Percentiles rank a stretch among this genome's conserved stretches.
Conservation (phyloP, 768 basidiomycete genomes). For the Lactarius psammicola region DNA sequence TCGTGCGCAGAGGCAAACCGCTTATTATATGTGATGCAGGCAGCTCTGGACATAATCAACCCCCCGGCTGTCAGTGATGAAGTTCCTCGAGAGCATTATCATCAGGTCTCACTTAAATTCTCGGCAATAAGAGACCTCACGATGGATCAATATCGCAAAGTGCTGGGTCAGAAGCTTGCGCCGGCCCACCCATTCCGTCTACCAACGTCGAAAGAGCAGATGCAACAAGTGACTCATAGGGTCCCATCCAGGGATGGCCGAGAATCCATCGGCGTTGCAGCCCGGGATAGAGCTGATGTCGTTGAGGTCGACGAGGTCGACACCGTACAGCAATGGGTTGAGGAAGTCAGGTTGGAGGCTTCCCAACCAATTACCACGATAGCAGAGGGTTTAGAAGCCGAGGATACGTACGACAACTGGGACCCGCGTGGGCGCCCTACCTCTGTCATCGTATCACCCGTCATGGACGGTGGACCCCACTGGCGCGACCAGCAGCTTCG, state of each 20-base stretch:
- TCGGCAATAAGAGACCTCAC: not conserved
- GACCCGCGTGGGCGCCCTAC: too few relatives aligned
- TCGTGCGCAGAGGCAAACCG: not conserved
- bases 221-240: not conserved
- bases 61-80: not conserved
- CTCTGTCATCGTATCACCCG: too few relatives aligned
- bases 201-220: not conserved
- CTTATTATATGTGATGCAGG: not conserved
- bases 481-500: too few relatives aligned
- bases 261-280: not conserved
- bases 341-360: not conserved
- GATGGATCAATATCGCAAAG: not conserved
- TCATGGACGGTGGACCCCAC: too few relatives aligned
- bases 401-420: too few relatives aligned
- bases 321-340: not conserved
- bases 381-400: not conserved
- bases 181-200: not conserved
- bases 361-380: not conserved
- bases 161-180: not conserved
- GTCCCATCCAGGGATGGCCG: not conserved
- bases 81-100: not conserved
- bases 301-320: not conserved
- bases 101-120: not conserved
- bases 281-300: not conserved
- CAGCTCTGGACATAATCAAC: not conserved